phyloP scores from a whole-genome alignment of 164 flowering plant species.

The Macadamia integrifolia region DNA sequence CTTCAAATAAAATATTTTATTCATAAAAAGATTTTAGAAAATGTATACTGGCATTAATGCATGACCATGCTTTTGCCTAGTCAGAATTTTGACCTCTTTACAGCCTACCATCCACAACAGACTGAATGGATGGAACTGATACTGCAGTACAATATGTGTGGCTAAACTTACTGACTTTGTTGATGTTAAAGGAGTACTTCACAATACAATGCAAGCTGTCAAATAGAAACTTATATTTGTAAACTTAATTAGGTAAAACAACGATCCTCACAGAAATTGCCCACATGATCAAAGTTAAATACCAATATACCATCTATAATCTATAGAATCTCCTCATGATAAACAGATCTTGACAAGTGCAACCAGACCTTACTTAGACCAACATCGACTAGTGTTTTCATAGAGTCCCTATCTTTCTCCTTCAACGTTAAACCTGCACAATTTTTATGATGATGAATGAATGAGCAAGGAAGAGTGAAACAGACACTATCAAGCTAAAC shows the following conservation, averaged over 20 bases:
- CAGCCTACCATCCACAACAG: background rate
- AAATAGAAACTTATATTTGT: background rate
- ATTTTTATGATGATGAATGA: background rate
- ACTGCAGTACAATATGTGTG: background rate
- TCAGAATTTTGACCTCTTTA: background rate
- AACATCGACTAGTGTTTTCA: slow-evolving; percentile 81
- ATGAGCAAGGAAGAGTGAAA: background rate
- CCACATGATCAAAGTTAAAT: background rate
- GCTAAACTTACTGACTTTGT: background rate
- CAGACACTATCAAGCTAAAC: background rate
- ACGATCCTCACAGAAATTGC: too few relatives aligned
- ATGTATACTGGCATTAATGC: too few relatives aligned
- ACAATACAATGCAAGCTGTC: background rate
- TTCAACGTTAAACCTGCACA: slow-evolving; percentile 64
- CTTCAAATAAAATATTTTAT: too few relatives aligned
- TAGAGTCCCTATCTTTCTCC: slow-evolving; percentile 41
- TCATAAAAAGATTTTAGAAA: too few relatives aligned
- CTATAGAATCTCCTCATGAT: background rate
- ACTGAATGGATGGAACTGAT: background rate
- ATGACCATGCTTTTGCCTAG: too few relatives aligned
- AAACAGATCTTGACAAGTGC: slow-evolving; percentile 2
- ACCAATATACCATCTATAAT: background rate
- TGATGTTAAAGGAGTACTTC: background rate
- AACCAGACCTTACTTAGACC: slow-evolving; percentile 73
- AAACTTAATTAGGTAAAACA: too few relatives aligned